phyloP scores from a whole-genome alignment of 805 yeast species.

The Soucietia sequanensis region DNA sequence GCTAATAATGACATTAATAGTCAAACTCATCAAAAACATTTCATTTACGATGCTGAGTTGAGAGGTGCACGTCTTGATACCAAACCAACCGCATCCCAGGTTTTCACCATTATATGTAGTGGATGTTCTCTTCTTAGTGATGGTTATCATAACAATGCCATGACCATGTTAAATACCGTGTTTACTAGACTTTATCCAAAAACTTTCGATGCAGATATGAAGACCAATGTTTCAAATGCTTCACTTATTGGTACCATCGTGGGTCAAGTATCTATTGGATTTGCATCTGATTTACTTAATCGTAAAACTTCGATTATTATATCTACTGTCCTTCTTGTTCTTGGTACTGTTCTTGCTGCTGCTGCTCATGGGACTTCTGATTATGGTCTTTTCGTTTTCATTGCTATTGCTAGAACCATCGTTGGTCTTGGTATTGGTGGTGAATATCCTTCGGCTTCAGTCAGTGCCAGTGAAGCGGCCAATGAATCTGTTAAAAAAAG shows the following conservation, averaged over 20 bases:
- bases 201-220: conserved; percentile 43
- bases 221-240: conserved; percentile 68
- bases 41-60: conserved; percentile 31
- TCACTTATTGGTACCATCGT: conserved; percentile 67
- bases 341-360: conserved; percentile 66
- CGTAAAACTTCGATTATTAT: conserved; percentile 69
- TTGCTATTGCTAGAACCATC: conserved; percentile 69
- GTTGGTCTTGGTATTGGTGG: conserved; percentile 82
- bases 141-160: conserved; percentile 73
- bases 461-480: conserved; percentile 71
- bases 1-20: background rate
- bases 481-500: conserved; percentile 62
- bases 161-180: conserved; percentile 66
- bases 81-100: conserved; percentile 26
- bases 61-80: conserved; percentile 27
- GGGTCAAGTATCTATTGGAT: conserved; percentile 67
- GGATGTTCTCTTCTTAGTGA: conserved; percentile 78
- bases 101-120: conserved; percentile 55
- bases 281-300: conserved; percentile 63
- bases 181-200: conserved; percentile 49
- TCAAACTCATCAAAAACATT: conserved; percentile 10
- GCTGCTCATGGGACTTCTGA: conserved; percentile 61
- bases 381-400: conserved; percentile 76
- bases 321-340: conserved; percentile 59
- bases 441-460: conserved; percentile 69